phyloP scores from a whole-genome alignment of 169 alveolate genomes.

The Cryptosporidium ryanae region DNA sequence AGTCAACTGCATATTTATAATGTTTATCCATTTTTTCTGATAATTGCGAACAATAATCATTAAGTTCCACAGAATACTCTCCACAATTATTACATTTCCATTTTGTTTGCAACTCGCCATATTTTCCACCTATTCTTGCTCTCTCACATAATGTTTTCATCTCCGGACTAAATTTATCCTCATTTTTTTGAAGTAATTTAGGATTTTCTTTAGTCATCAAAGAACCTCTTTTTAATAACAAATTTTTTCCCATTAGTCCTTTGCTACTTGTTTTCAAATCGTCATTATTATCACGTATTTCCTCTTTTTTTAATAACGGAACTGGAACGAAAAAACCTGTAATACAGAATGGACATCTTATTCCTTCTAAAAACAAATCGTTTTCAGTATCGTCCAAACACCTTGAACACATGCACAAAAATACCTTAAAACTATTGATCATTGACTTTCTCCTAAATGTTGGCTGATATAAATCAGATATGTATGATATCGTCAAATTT shows the following conservation, averaged over 20 bases:
- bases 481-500: slow-evolving; percentile 81
- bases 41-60: slow-evolving; percentile 74
- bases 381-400: slow-evolving; percentile 83
- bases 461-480: slow-evolving; percentile 86
- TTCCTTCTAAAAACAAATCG: slow-evolving; percentile 80
- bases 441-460: slow-evolving; percentile 80
- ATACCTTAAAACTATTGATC: slow-evolving; percentile 78
- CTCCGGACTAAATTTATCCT: slow-evolving; percentile 43
- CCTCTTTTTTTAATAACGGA: slow-evolving; percentile 30
- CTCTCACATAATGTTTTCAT: slow-evolving; percentile 45
- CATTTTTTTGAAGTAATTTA: not conserved
- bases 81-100: slow-evolving; percentile 87
- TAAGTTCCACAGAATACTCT: slow-evolving; percentile 67
- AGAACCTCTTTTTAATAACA: too few relatives aligned
- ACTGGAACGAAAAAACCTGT: slow-evolving; percentile 79
- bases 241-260: not conserved
- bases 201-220: not conserved
- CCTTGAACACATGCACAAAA: slow-evolving; percentile 83
- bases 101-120: slow-evolving; percentile 66
- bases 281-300: not conserved
- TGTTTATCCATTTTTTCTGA: slow-evolving; percentile 78
- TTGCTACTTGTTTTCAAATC: not conserved
- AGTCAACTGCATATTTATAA: slow-evolving; percentile 78
- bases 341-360: slow-evolving; percentile 82
- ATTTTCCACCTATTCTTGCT: slow-evolving; percentile 49